Base-by-base conservation (phyloP, 1,284 basidiomycete species). In the Trichosporon asahii region DNA sequence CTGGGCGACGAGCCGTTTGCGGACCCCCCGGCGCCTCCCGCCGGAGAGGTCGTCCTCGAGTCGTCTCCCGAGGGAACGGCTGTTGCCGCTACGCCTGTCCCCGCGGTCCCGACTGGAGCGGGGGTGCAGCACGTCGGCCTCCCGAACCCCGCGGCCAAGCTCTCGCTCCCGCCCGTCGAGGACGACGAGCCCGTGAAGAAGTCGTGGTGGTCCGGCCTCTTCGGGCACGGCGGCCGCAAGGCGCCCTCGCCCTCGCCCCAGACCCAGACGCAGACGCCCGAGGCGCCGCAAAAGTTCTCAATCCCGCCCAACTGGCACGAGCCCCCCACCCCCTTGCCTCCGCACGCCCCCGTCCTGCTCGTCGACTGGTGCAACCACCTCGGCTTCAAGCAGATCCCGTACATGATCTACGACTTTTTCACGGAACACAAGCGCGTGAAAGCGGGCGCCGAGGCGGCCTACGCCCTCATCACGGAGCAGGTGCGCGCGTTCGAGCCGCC, bases 351-450 rank as follows among this genome's bases (percentile, higher is more conserved):
- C 1, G 85, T 98, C 69, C 88, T 95, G 66, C 87, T 98, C 68
- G 89, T 98, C 37, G 89, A 92, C n/a, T 98, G 93, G 84, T 87
- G 88, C 67, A 91, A 96, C 78, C 87, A 91, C 75, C 88, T 98
- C 68, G 95, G 96, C 15, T 89, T 97, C 82, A 87, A 86, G 49
- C 92, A 94, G 78, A 90, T 98, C 72, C 95, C 95, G 4, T 84
- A 88, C 74, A 95, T 97, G 90, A 88, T 98, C 68, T 90, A 89
- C 87, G 91, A 91, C 76, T 96, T 94, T 84, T 98, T 98, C 86
- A 95, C 94, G 78, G 90, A 92, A 79, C 89, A 94, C n/a, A 84
- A 89, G 67, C 89, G 91, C 75, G 93, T 93, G 7, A 87, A 84
- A 3, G 84, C 88, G 21, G 95, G 95, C 49, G 91, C 91, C 18